A percentile compares a stretch with the other conserved stretches of the same genome.
phyloP scores from a whole-genome alignment of 2,329 filamentous ascomycete genomes.

The Ascochyta koolunga region DNA sequence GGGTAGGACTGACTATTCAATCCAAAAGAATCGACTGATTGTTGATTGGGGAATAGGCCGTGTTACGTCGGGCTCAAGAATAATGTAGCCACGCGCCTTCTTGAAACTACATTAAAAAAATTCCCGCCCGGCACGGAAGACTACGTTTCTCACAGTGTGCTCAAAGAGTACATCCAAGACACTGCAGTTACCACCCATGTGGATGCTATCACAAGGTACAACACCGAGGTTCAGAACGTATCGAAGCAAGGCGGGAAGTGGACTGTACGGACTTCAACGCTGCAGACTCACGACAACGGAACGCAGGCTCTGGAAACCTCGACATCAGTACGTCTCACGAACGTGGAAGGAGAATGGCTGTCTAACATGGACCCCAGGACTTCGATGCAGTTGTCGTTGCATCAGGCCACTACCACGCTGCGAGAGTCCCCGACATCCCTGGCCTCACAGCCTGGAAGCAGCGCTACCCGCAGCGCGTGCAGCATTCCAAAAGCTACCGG shows the following conservation, averaged over 20 bases:
- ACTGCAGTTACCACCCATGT: slow-evolving; percentile 60
- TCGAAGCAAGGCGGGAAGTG: slow-evolving; percentile 58
- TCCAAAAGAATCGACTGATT: not conserved
- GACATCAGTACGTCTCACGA: slow-evolving; percentile 1
- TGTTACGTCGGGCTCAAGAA: slow-evolving; percentile 61
- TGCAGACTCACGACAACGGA: slow-evolving; percentile 33
- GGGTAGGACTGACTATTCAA: slow-evolving; percentile 45
- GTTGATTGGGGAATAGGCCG: slow-evolving; percentile 44
- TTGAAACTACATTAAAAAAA: slow-evolving; percentile 55
- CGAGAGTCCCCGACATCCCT: slow-evolving; percentile 56
- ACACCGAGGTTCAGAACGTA: slow-evolving; percentile 64
- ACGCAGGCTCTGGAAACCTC: slow-evolving; percentile 12
- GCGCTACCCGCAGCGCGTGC: slow-evolving; percentile 52
- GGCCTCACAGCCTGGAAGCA: slow-evolving; percentile 56
- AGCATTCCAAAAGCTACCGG: slow-evolving; percentile 61
- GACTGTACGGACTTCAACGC: slow-evolving; percentile 57
- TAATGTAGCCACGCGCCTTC: slow-evolving; percentile 59
- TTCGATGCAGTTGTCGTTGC: slow-evolving; percentile 62
- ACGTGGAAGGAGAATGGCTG: fast-evolving
- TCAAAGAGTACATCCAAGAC: slow-evolving; percentile 67
- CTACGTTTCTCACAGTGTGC: slow-evolving; percentile 62
- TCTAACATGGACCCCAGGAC: slow-evolving; percentile 20
- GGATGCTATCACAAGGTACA: slow-evolving; percentile 57
- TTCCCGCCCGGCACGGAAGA: slow-evolving; percentile 68
- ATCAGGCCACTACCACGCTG: slow-evolving; percentile 61